Evolutionary conservation across 139 green algal species (phyloP).

Genomic region (Coelastrella sp.): DNA sequence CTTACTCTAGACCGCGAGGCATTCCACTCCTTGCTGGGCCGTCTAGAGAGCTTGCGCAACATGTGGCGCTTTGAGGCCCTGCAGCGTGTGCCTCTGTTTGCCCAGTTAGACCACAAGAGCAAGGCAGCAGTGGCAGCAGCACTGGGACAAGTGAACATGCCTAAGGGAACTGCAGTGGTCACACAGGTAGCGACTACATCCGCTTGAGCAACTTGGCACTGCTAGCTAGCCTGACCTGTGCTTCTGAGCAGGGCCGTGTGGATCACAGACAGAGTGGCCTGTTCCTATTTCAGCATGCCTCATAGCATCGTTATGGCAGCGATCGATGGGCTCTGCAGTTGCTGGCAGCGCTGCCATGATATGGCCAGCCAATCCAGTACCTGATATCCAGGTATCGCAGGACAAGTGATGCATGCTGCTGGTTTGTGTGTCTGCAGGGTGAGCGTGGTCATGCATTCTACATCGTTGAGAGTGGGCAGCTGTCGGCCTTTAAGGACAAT

Average conservation of each 20-base stretch:
- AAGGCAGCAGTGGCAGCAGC: slow-evolving; percentile 53
- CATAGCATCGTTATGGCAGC: too few species aligned
- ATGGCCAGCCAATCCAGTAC: too few species aligned
- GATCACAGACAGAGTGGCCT: too few species aligned
- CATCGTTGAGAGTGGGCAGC: slow-evolving; percentile 89
- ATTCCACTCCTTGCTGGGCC: slow-evolving; percentile 79
- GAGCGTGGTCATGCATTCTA: slow-evolving; percentile 85
- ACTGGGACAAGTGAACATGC: slow-evolving; percentile 53
- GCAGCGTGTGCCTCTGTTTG: slow-evolving; percentile 62
- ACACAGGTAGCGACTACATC: slow-evolving; percentile 60
- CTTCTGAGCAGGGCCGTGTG: too few species aligned
- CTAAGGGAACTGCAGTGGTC: slow-evolving; percentile 56
- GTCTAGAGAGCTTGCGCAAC: slow-evolving; percentile 79
- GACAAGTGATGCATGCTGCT: not conserved
- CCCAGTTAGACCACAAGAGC: slow-evolving; percentile 38
- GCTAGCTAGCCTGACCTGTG: too few species aligned
- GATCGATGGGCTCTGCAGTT: too few species aligned
- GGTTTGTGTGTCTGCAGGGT: not conserved
- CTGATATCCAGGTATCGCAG: not conserved
- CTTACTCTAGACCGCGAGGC: slow-evolving; percentile 76
- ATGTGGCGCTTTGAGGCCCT: slow-evolving; percentile 88
- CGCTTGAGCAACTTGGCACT: too few species aligned
- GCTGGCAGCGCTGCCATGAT: too few species aligned
- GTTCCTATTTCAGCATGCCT: too few species aligned
- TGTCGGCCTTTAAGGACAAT: slow-evolving; percentile 73